Percentiles rank a stretch among this genome's conserved stretches.
phyloP scores from a whole-genome alignment of 768 basidiomycete species.

The Naematelia encephala region DNA sequence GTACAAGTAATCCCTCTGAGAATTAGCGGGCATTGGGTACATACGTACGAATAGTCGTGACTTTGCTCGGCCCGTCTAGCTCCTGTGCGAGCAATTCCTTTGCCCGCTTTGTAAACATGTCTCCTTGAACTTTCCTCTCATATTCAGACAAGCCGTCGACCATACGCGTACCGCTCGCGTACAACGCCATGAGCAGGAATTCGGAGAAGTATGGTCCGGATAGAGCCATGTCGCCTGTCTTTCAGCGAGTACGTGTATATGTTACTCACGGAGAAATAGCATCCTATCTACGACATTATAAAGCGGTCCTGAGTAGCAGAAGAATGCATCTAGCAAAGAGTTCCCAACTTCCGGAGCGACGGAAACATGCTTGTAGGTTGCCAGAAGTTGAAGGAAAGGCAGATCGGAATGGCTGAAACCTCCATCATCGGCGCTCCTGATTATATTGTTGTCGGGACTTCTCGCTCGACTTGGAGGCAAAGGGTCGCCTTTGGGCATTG shows the following conservation, averaged over 20 bases:
- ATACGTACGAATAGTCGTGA: slow-evolving; percentile 15
- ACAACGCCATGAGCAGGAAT: slow-evolving; percentile 25
- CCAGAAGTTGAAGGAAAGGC: slow-evolving; percentile 11
- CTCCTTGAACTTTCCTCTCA: slow-evolving; percentile 15
- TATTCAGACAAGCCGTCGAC: slow-evolving; percentile 1
- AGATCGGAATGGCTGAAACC: no score
- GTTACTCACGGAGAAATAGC: slow-evolving; percentile 10
- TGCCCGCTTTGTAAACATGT: slow-evolving; percentile 7
- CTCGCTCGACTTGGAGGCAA: no score
- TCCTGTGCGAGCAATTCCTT: slow-evolving; percentile 17
- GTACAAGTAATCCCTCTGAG: slow-evolving; percentile 22
- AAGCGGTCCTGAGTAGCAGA: slow-evolving; percentile 12
- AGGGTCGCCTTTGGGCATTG: no score
- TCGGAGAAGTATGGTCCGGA: slow-evolving; percentile 23
- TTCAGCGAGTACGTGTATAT: no score
- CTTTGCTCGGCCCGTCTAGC: slow-evolving; percentile 25
- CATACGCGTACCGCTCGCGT: slow-evolving; percentile 8
- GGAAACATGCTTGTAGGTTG: slow-evolving; percentile 13
- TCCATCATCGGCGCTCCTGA: no score
- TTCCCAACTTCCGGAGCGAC: slow-evolving; percentile 15
- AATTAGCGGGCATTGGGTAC: no score
- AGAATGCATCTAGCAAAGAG: slow-evolving; percentile 6
- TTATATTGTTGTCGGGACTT: no score
- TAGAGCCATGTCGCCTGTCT: slow-evolving; percentile 23
- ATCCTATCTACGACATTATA: slow-evolving; percentile 5